Conservation (phyloP, 257 asterid genomes). For the Ajuga chamaepitys region DNA sequence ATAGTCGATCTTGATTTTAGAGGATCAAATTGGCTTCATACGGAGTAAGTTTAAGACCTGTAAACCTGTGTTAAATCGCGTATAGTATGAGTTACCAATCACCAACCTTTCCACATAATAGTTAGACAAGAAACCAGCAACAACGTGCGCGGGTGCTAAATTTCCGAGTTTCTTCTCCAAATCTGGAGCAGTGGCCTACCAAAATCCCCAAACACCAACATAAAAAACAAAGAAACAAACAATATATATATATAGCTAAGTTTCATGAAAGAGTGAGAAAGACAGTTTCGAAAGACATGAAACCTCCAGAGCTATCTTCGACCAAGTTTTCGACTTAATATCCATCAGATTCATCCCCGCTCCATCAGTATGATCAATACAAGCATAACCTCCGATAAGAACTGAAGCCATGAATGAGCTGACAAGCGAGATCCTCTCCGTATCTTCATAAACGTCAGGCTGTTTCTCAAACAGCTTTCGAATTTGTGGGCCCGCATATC, state of each 20-base stretch:
- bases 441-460: conserved; percentile 49
- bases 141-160: conserved; percentile 77
- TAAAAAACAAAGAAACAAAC: background rate
- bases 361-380: conserved; percentile 92
- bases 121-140: conserved; percentile 61
- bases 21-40: background rate
- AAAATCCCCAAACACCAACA: conserved; percentile 3
- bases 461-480: conserved; percentile 63
- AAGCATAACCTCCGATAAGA: conserved; percentile 70
- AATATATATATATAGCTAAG: no score
- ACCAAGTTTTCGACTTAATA: conserved; percentile 76
- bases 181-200: conserved; percentile 57
- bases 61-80: background rate
- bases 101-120: conserved; percentile 72
- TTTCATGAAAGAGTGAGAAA: background rate
- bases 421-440: conserved; percentile 85
- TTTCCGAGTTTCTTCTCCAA: conserved; percentile 80
- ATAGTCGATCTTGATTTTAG: background rate
- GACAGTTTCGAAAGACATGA: no score
- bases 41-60: background rate
- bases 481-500: conserved; percentile 90
- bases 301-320: conserved; percentile 60
- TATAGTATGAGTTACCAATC: background rate
- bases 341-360: conserved; percentile 99
- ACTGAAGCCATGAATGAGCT: conserved; percentile 94